Percentiles rank a stretch among this genome's conserved stretches.
phyloP scores from a whole-genome alignment of 2,329 filamentous ascomycete genomes.

The Hypomyces rosellus region DNA sequence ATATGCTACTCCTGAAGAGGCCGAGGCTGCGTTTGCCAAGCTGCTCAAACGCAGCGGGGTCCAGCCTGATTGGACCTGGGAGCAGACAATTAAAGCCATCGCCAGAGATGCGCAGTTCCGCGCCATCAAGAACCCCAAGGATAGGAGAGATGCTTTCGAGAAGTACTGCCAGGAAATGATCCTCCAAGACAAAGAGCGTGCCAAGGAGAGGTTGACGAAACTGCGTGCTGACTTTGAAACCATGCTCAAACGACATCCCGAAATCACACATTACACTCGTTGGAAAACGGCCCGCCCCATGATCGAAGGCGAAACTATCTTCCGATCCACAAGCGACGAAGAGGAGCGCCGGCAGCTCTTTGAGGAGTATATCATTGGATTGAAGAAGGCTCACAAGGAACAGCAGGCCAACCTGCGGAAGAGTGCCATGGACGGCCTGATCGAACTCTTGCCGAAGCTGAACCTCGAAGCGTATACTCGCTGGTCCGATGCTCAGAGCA shows the following conservation, averaged over 20 bases:
- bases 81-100: conserved; percentile 76
- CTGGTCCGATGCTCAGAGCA: conserved; percentile 83
- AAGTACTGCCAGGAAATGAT: conserved; percentile 90
- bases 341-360: conserved; percentile 84
- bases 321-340: conserved; percentile 84
- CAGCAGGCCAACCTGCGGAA: conserved; percentile 66
- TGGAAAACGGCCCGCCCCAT: conserved; percentile 96
- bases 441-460: conserved; percentile 69
- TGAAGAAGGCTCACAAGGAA: conserved; percentile 76
- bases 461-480: conserved; percentile 88
- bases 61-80: conserved; percentile 88
- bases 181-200: conserved; percentile 86
- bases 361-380: conserved; percentile 81
- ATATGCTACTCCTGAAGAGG: conserved; percentile 75
- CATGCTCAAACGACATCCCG: conserved; percentile 93
- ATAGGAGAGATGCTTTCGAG: conserved; percentile 85
- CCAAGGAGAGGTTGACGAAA: conserved; percentile 88
- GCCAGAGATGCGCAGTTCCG: conserved; percentile 91
- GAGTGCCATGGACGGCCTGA: conserved; percentile 77
- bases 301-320: conserved; percentile 91
- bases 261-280: conserved; percentile 93
- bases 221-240: conserved; percentile 88
- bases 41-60: conserved; percentile 78
- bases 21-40: conserved; percentile 89
- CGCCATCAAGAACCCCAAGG: conserved; percentile 85